phyloP scores from a whole-genome alignment of 768 basidiomycete species.

The Leccinum barrowsii region DNA sequence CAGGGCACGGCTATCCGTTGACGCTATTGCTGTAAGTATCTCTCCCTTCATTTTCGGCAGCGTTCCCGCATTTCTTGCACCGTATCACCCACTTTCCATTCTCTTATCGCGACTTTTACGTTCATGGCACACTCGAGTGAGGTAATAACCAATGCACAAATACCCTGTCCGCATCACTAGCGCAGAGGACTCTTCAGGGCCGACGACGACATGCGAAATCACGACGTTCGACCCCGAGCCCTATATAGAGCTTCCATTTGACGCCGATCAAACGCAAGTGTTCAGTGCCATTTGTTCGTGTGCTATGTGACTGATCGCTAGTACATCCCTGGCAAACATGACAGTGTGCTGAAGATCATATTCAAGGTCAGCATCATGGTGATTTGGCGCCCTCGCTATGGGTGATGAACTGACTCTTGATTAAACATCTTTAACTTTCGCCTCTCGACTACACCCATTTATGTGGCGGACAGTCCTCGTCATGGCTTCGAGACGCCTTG shows the following conservation, averaged over 20 bases:
- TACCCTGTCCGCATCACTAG: slow-evolving; percentile 33
- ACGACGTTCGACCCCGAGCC: slow-evolving; percentile 83
- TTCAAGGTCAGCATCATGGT: slow-evolving; percentile 56
- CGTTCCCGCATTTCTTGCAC: not conserved
- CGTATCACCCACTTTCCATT: not conserved
- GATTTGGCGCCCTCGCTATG: not conserved
- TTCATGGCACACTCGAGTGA: slow-evolving; percentile 1
- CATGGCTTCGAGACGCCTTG: slow-evolving; percentile 90
- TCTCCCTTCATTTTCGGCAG: not conserved
- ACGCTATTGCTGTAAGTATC: slow-evolving; percentile 69
- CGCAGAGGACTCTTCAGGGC: slow-evolving; percentile 74
- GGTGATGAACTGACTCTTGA: not conserved
- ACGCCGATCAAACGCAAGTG: slow-evolving; percentile 56
- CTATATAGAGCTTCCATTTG: slow-evolving; percentile 75
- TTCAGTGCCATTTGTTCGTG: not conserved
- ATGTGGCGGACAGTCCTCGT: slow-evolving; percentile 53
- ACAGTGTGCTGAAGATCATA: slow-evolving; percentile 75
- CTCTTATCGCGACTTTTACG: not conserved
- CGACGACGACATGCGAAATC: slow-evolving; percentile 85
- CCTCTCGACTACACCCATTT: not conserved
- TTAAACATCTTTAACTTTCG: not conserved
- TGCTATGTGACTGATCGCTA: slow-evolving; percentile 7
- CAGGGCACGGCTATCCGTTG: slow-evolving; percentile 73
- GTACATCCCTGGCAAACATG: not conserved
- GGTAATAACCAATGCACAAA: slow-evolving; percentile 2